A percentile compares a stretch with the other conserved stretches of the same genome.
Evolutionary conservation across 306 rosid genomes (phyloP).

Genomic region (Fragaria iinumae): DNA sequence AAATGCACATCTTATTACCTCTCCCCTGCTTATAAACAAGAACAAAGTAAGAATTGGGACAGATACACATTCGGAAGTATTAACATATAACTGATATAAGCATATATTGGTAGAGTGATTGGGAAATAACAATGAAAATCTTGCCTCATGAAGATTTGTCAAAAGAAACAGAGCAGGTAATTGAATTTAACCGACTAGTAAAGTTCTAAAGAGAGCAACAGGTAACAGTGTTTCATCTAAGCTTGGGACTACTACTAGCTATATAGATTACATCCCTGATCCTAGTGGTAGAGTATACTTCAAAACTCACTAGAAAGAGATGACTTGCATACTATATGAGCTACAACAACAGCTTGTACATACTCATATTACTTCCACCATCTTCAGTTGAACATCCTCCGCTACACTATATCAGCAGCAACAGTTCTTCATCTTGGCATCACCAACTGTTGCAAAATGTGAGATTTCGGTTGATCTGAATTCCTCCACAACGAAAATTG

Average conservation of each 20-base stretch:
- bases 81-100: neutral
- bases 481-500: slow-evolving; percentile 28
- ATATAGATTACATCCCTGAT: neutral
- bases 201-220: neutral
- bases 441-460: neutral
- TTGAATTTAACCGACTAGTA: neutral
- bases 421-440: neutral
- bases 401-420: neutral
- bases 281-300: neutral
- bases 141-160: neutral
- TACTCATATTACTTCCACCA: neutral
- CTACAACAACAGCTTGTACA: neutral
- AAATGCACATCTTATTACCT: too few relatives aligned
- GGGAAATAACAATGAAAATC: neutral
- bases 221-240: neutral
- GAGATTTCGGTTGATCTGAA: slow-evolving; percentile 15
- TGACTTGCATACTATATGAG: neutral
- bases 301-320: neutral
- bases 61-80: neutral
- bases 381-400: neutral
- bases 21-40: too few relatives aligned
- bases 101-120: neutral
- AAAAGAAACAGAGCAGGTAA: neutral
- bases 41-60: too few relatives aligned
- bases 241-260: neutral